Evolutionary conservation across 352 stramenopile species (phyloP), one percentile per base, ranked within the genome.

Genomic region (Phytophthora cryptogea): DNA sequence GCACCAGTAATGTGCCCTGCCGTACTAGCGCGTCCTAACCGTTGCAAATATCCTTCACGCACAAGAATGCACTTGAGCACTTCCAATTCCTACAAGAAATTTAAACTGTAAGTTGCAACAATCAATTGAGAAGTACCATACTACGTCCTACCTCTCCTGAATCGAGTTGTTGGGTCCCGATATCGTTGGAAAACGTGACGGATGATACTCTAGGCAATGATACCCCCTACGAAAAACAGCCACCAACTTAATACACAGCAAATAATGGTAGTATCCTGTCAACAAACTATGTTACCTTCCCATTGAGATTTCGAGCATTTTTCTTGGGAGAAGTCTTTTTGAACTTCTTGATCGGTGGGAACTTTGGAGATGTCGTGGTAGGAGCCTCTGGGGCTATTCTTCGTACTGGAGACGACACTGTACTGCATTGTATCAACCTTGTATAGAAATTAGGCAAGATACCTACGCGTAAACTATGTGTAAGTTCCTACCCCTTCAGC

Each of bases 11-110:
- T 55, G 50, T 73, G 72, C 0, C 72, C 68, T 5, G 65, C 54
- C 10, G 54, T 52, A 52, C 70, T 88, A 1, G 88, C 75, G 0
- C 79, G 69, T 4, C 45, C 39, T 11, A 97, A 70, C 0, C 90
- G 81, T 53, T 92, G 72, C 8, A 97, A 42, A 48, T 97, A 97
- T 7, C 86, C 89, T 77, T 97, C 90, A 7, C 90, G 80, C 0
- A 97, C 77, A 27, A 97, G 78, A 37, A 97, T 92, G 50, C 78
- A 85, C 46, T 97, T 97, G 40, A 97, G 70, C 13, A 95, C 74
- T 43, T 97, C 89, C 16, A 97, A 71, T 46, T 97, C 90, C 77
- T 92, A 27, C 8, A 33, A 23, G 3, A 14, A 41, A 41, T 23
- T 7, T 5, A 4, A 23, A 23, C 10, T 23, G 14, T 41, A 23